Evolutionary conservation across 2,329 filamentous ascomycete genomes (phyloP).

Genomic region (Diaporthe citriasiana): DNA sequence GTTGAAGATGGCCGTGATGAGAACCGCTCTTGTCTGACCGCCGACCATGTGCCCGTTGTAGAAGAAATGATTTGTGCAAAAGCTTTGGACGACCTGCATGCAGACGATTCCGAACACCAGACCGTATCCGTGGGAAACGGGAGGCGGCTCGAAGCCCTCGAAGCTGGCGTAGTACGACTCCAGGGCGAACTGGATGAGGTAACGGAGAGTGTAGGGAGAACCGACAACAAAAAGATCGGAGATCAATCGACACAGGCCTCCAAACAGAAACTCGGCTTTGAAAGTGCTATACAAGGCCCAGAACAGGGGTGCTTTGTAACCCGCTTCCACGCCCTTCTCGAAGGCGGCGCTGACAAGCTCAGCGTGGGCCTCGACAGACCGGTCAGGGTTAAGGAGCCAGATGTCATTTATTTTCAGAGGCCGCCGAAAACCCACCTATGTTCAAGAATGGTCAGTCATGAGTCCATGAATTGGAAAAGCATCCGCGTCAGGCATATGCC

Average conservation of each 20-base stretch:
- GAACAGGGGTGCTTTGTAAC: slow-evolving; percentile 80
- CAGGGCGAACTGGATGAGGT: slow-evolving; percentile 86
- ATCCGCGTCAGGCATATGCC: background rate
- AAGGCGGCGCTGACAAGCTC: slow-evolving; percentile 77
- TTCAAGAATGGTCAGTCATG: background rate
- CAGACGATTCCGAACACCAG: slow-evolving; percentile 85
- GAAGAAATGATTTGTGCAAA: slow-evolving; percentile 91
- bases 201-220: slow-evolving; percentile 87
- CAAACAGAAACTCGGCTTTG: slow-evolving; percentile 85
- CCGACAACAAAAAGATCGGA: slow-evolving; percentile 84
- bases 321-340: slow-evolving; percentile 73
- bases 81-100: slow-evolving; percentile 87
- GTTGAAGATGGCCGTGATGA: slow-evolving; percentile 91
- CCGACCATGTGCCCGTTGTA: slow-evolving; percentile 94
- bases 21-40: slow-evolving; percentile 82
- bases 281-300: slow-evolving; percentile 91
- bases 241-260: slow-evolving; percentile 80
- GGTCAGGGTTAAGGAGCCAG: slow-evolving; percentile 87
- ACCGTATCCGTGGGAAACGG: slow-evolving; percentile 82
- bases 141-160: slow-evolving; percentile 67
- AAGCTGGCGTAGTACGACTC: slow-evolving; percentile 79
- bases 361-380: slow-evolving; percentile 79
- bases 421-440: slow-evolving; percentile 82
- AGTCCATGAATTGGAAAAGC: slow-evolving; percentile 59
- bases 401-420: slow-evolving; percentile 87